Percentiles rank a stretch among this genome's conserved stretches.
Evolutionary conservation across 2,329 filamentous ascomycete genomes (phyloP).

Genomic region (Beauveria scarabaeidicola): DNA sequence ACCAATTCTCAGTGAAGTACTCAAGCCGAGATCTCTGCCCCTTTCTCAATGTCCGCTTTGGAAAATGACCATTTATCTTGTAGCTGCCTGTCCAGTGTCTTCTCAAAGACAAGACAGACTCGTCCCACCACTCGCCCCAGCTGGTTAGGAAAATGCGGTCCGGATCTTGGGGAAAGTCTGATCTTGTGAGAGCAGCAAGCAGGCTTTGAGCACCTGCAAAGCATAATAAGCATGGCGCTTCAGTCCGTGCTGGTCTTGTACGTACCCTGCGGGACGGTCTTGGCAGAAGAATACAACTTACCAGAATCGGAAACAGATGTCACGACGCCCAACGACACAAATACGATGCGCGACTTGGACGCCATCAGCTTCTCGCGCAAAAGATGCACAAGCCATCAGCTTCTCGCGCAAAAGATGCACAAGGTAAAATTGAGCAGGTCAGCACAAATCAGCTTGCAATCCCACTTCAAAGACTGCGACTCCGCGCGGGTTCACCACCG

Average conservation of each 20-base stretch:
- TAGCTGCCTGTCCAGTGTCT: slow-evolving; percentile 34
- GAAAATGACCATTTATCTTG: slow-evolving; percentile 44
- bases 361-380: slow-evolving; percentile 38
- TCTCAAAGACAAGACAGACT: slow-evolving; percentile 33
- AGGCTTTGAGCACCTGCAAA: slow-evolving; percentile 36
- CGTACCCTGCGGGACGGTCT: slow-evolving; percentile 37
- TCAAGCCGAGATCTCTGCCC: slow-evolving; percentile 22
- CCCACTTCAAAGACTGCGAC: background rate
- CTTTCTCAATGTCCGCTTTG: slow-evolving; percentile 39
- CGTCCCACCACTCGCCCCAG: slow-evolving; percentile 49
- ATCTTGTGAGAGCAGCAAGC: slow-evolving; percentile 33
- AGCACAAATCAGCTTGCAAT: background rate
- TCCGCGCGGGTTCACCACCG: slow-evolving; percentile 24
- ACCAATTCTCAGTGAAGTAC: background rate
- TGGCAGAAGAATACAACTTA: slow-evolving; percentile 18
- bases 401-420: slow-evolving; percentile 40
- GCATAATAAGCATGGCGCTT: background rate
- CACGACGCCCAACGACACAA: slow-evolving; percentile 43
- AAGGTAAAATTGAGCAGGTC: slow-evolving; percentile 44
- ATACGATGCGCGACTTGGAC: slow-evolving; percentile 38
- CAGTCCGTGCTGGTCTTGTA: no score
- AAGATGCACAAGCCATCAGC: slow-evolving; percentile 38
- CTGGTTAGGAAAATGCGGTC: slow-evolving; percentile 46
- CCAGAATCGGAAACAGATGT: slow-evolving; percentile 27
- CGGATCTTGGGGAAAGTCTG: slow-evolving; percentile 41